Evolutionary conservation across 2,329 filamentous ascomycete species (phyloP).

Genomic region (Aspergillus fumigatiaffinis): DNA sequence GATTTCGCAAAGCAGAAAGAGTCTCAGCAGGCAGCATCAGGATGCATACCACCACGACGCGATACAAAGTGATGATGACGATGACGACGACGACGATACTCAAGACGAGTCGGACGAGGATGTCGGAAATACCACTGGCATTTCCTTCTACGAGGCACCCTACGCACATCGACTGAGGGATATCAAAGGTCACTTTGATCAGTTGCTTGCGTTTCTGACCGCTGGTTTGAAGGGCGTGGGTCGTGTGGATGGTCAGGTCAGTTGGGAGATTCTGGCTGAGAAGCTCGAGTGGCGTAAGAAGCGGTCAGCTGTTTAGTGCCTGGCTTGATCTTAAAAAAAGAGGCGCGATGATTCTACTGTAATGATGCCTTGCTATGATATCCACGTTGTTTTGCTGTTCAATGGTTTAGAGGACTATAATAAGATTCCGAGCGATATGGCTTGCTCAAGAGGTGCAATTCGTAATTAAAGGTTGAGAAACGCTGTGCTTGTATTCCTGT

Average conservation of each 20-base stretch:
- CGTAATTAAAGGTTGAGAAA: background rate
- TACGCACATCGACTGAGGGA: slow-evolving; percentile 53
- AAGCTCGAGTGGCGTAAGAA: slow-evolving; percentile 58
- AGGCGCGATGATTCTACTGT: background rate
- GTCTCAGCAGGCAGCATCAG: background rate
- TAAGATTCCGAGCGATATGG: background rate
- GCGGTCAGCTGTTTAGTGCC: background rate
- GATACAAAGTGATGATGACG: slow-evolving; percentile 12
- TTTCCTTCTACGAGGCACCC: slow-evolving; percentile 35
- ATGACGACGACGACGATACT: slow-evolving; percentile 21
- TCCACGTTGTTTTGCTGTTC: background rate
- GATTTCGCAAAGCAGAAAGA: background rate
- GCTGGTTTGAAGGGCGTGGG: slow-evolving; percentile 71
- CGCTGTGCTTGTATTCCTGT: background rate
- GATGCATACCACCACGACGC: slow-evolving; percentile 17
- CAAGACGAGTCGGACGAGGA: slow-evolving; percentile 35
- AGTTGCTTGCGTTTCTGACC: slow-evolving; percentile 64
- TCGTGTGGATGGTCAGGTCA: slow-evolving; percentile 65
- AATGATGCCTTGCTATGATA: background rate
- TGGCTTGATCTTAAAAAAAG: background rate
- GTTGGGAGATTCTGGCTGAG: slow-evolving; percentile 80
- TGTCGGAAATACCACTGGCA: slow-evolving; percentile 37
- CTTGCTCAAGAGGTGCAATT: background rate
- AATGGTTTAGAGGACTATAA: background rate
- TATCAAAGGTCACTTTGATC: slow-evolving; percentile 61